Evolutionary conservation across 1,284 basidiomycete species (phyloP).

Genomic region (Cerrena zonata): DNA sequence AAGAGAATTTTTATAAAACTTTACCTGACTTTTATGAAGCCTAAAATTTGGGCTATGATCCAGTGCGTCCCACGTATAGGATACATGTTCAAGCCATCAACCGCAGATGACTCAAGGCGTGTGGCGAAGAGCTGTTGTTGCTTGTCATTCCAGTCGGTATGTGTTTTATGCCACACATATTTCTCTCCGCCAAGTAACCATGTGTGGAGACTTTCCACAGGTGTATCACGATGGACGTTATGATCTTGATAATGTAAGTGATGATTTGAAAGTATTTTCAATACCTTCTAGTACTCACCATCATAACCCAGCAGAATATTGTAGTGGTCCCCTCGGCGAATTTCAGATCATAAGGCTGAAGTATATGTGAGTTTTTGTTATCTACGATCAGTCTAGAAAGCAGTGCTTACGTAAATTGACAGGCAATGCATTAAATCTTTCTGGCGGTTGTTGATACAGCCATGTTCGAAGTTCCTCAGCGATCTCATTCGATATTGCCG

Average conservation of each 20-base stretch:
- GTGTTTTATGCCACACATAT: slow-evolving; percentile 31
- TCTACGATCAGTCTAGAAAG: neutral
- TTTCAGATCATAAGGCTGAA: slow-evolving; percentile 2
- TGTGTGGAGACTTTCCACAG: slow-evolving; percentile 33
- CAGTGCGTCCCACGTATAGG: too few species aligned
- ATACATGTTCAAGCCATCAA: slow-evolving; percentile 27
- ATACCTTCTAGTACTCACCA: neutral
- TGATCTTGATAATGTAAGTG: slow-evolving; percentile 12
- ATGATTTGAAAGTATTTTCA: neutral
- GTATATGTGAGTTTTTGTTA: neutral
- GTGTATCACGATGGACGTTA: slow-evolving; percentile 32
- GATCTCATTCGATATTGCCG: slow-evolving; percentile 17
- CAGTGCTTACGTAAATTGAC: slow-evolving; percentile 16
- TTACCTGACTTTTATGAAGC: too few species aligned
- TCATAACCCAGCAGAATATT: slow-evolving; percentile 17
- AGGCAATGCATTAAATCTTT: slow-evolving; percentile 12
- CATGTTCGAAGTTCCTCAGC: slow-evolving; percentile 23
- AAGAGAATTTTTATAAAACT: too few species aligned
- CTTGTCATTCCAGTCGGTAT: slow-evolving; percentile 18
- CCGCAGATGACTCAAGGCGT: slow-evolving; percentile 24
- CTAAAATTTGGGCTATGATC: too few species aligned
- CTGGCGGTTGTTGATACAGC: slow-evolving; percentile 22
- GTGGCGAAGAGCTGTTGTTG: slow-evolving; percentile 22
- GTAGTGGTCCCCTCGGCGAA: slow-evolving; percentile 23
- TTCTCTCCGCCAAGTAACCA: slow-evolving; percentile 34